Evolutionary conservation across 2,329 filamentous ascomycete genomes (phyloP).

Genomic region (Pochonia chlamydosporia): DNA sequence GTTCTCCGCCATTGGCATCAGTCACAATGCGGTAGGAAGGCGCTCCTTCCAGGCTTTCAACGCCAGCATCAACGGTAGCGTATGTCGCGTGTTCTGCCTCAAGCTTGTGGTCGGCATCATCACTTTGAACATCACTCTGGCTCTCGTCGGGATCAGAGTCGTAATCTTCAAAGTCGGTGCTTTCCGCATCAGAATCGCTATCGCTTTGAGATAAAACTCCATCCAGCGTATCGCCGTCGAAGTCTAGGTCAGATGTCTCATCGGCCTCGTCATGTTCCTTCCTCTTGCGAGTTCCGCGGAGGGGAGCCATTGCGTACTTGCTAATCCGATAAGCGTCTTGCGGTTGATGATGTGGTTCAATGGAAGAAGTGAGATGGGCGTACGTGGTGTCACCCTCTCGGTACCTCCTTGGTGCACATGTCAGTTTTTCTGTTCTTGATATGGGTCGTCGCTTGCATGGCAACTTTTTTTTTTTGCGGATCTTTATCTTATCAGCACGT

Average conservation of each 20-base stretch:
- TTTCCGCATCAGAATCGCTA: conserved; percentile 25
- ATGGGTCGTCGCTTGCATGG: neutral
- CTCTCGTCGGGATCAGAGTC: conserved; percentile 2
- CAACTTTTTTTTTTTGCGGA: neutral
- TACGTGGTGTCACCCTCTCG: too few species aligned
- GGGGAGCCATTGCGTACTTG: conserved; percentile 11
- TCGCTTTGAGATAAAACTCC: conserved; percentile 48
- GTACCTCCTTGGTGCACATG: too few species aligned
- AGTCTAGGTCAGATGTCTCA: conserved; percentile 46
- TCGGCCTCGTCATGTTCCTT: conserved; percentile 55
- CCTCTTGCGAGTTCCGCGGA: conserved; percentile 47
- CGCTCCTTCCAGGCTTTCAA: neutral
- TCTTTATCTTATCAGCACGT: conserved; percentile 3
- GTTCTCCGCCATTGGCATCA: conserved; percentile 84
- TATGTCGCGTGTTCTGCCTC: neutral
- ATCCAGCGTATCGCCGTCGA: conserved; percentile 47
- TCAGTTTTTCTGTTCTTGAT: neutral
- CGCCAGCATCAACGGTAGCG: neutral
- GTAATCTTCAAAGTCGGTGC: conserved; percentile 12
- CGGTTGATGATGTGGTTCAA: too few species aligned
- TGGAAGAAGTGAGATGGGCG: too few species aligned
- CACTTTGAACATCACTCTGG: conserved; percentile 1
- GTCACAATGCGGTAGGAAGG: conserved; percentile 46
- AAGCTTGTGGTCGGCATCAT: neutral
- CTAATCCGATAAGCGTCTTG: too few species aligned